Conservation (phyloP, 768 basidiomycete genomes). For the Suillus sp. region DNA sequence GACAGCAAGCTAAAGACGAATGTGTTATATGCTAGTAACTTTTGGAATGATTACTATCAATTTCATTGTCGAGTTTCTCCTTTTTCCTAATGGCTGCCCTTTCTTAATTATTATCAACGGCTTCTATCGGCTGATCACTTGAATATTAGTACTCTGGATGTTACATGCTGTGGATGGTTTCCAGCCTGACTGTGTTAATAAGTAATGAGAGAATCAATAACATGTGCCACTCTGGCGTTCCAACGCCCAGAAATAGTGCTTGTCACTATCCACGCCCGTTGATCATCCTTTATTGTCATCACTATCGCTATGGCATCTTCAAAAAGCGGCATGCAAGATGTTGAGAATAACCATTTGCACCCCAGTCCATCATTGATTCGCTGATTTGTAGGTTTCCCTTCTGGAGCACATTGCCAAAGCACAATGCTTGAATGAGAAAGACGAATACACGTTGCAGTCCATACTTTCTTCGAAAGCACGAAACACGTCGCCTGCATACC, state of each 20-base stretch:
- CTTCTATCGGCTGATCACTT: slow-evolving; percentile 9
- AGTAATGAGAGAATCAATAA: neutral
- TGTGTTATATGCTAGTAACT: slow-evolving; percentile 71
- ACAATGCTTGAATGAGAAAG: slow-evolving; percentile 73
- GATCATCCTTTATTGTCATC: neutral
- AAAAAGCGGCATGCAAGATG: slow-evolving; percentile 26
- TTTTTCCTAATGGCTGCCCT: neutral
- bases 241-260: neutral
- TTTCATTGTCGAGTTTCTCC: neutral
- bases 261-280: neutral
- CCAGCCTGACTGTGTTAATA: slow-evolving; percentile 2
- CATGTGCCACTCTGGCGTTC: neutral
- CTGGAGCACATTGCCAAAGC: slow-evolving; percentile 58
- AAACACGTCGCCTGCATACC: slow-evolving; percentile 49
- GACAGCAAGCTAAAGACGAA: slow-evolving; percentile 92
- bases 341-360: slow-evolving; percentile 20
- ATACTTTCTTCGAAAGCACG: slow-evolving; percentile 46
- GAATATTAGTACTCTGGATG: slow-evolving; percentile 11
- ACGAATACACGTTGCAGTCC: slow-evolving; percentile 50
- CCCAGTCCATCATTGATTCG: neutral
- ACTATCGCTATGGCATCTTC: slow-evolving; percentile 7
- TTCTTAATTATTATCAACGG: slow-evolving; percentile 1
- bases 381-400: slow-evolving; percentile 46
- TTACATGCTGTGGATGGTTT: slow-evolving; percentile 23
- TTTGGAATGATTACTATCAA: neutral